Percentiles rank a stretch among this genome's conserved stretches.
Conservation (phyloP, 495 filamentous ascomycete genomes). For the Tirmania nivea region DNA sequence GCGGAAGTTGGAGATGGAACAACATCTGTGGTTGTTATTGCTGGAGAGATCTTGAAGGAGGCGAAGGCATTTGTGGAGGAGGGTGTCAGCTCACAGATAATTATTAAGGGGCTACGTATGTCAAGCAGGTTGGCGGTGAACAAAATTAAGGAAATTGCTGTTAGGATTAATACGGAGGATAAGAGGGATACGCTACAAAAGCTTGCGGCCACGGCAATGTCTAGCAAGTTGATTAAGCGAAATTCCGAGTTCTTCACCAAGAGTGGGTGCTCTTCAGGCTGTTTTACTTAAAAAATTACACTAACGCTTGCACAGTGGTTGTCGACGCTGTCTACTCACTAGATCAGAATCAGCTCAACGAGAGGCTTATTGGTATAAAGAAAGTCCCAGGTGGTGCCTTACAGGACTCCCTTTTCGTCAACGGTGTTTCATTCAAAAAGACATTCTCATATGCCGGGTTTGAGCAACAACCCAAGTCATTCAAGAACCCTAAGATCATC, state of each 20-base stretch:
- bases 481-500: constrained; percentile 80
- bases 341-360: constrained; percentile 92
- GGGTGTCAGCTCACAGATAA: constrained; percentile 89
- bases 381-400: constrained; percentile 92
- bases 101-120: constrained; percentile 86
- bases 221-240: constrained; percentile 94
- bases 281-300: background rate
- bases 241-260: constrained; percentile 95
- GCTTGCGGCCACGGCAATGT: constrained; percentile 94
- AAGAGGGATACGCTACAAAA: constrained; percentile 75
- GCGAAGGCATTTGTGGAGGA: constrained; percentile 85
- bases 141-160: constrained; percentile 93
- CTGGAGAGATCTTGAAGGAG: constrained; percentile 92
- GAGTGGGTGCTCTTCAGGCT: constrained; percentile 34
- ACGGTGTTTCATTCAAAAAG: constrained; percentile 98
- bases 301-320: constrained; percentile 44
- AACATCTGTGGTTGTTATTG: constrained; percentile 86
- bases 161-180: constrained; percentile 66
- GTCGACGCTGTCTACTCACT: constrained; percentile 93
- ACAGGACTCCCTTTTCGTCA: constrained; percentile 90
- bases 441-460: constrained; percentile 98
- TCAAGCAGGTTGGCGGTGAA: constrained; percentile 85
- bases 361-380: constrained; percentile 94
- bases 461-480: constrained; percentile 94
- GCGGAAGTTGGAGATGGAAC: constrained; percentile 97